phyloP scores from a whole-genome alignment of 2,329 filamentous ascomycete species.

The Aspergillus fischeri region DNA sequence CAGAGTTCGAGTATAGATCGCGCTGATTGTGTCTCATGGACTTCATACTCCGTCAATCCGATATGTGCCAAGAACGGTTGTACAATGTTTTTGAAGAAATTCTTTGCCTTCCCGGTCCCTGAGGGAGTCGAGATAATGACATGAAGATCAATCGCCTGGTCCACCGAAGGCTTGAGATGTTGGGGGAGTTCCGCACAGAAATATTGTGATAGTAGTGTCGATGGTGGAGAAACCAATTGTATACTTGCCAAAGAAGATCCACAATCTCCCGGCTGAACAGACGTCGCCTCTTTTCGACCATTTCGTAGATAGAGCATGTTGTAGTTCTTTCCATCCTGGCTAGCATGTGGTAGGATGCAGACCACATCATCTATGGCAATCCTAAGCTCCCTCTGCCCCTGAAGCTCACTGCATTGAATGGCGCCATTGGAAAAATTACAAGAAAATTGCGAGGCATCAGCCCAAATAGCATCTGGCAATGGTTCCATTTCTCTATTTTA shows the following conservation, averaged over 20 bases:
- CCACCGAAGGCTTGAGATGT: constrained; percentile 13
- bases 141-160: constrained; percentile 37
- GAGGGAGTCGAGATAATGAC: constrained; percentile 66
- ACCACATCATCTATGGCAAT: constrained; percentile 23
- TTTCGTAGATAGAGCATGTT: constrained; percentile 22
- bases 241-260: constrained; percentile 13
- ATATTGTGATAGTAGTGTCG: constrained; percentile 13
- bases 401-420: constrained; percentile 17
- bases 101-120: constrained; percentile 55
- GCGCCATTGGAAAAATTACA: constrained; percentile 7
- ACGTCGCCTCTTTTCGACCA: background rate
- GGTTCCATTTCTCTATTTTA: background rate
- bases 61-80: constrained; percentile 52
- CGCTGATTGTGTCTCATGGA: constrained; percentile 61
- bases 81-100: constrained; percentile 55
- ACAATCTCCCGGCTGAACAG: constrained; percentile 1
- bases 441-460: background rate
- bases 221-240: constrained; percentile 13
- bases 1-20: constrained; percentile 64
- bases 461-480: background rate
- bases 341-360: constrained; percentile 16
- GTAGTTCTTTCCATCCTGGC: constrained; percentile 6
- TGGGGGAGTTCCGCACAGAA: constrained; percentile 16
- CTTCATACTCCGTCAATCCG: constrained; percentile 45
- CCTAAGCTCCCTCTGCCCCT: constrained; percentile 7